Base-by-base conservation (phyloP, 176 grass and related monocot genomes). In the Hyparrhenia diplandra region DNA sequence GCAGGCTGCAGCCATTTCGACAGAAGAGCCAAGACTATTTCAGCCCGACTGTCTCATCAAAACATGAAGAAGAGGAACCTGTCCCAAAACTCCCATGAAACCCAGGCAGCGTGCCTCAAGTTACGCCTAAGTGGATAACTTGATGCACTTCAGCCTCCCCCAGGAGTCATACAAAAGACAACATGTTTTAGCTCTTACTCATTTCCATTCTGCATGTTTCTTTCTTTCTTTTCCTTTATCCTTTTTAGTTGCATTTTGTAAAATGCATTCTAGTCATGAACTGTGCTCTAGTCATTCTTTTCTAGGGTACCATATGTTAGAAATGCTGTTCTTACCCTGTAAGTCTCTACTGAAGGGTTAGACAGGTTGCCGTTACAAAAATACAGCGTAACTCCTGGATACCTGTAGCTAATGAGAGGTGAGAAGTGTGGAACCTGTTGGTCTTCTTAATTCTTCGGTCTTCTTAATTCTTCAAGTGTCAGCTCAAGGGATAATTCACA, bases 31-130 rank as follows among this genome's bases (percentile, higher is more conserved):
- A 99, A 80, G 96, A 91, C 77, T 98, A 88, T 83, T 86, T 88
- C 80, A 90, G 90, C 41, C 92, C 88, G 13, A 99, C 92, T 0
- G 84, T 99, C 71, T 93, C 96, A n/a, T 95, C 92, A 1, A 87
- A n/a, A 68, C 72, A 99, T 99, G 92, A 99, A 98, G 83, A 98
- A 99, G 84, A 89, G 82, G 72, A 95, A 99, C 57, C 34, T 86
- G 29, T 86, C 88, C 39, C 79, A 82, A n/a, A 23, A 82, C 85
- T 78, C 88, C 83, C n/a, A 89, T 89, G 88, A 89, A 89, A 73
- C 88, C 88, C 20, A 69, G 83, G 40, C 88, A 78, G 67, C 85
- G 88, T 27, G 45, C 88, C n/a, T 68, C 88, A 89, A 78, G 83
- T 89, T 32, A 82, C 79, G 6, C 86, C 88, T 0, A 89, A 89